Evolutionary conservation across 768 basidiomycete genomes (phyloP).

Genomic region (Paxillus involutus): DNA sequence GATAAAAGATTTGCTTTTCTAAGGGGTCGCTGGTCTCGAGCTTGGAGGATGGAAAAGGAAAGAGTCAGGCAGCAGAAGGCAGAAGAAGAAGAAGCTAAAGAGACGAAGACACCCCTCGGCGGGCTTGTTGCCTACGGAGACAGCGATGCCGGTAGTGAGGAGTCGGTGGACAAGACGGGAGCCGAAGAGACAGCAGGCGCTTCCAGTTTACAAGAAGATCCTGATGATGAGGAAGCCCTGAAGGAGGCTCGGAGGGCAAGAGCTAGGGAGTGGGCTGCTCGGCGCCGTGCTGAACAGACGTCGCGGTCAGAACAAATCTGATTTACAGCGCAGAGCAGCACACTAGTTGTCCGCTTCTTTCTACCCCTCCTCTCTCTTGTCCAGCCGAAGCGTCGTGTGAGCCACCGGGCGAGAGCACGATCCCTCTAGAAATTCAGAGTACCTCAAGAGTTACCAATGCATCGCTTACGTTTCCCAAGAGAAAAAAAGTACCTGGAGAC

Average conservation of each 20-base stretch:
- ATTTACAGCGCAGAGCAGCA: neutral
- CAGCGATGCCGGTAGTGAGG: slow-evolving; percentile 44
- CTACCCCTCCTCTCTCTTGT: neutral
- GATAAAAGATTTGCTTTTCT: slow-evolving; percentile 83
- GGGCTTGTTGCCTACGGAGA: slow-evolving; percentile 61
- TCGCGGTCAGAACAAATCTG: slow-evolving; percentile 7
- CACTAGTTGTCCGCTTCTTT: neutral
- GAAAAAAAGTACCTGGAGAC: no score
- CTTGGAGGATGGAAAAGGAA: slow-evolving; percentile 61
- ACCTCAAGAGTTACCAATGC: no score
- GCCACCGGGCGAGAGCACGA: neutral
- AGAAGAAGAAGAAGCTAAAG: slow-evolving; percentile 26
- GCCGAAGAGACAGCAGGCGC: neutral
- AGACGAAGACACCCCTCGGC: slow-evolving; percentile 38
- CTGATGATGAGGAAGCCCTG: slow-evolving; percentile 23
- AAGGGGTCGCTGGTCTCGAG: slow-evolving; percentile 67
- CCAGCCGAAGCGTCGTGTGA: neutral
- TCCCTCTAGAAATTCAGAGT: neutral
- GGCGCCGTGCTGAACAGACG: slow-evolving; percentile 36
- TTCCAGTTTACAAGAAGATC: neutral
- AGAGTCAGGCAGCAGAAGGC: slow-evolving; percentile 34
- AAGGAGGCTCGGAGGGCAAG: slow-evolving; percentile 53
- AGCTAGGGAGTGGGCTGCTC: slow-evolving; percentile 59
- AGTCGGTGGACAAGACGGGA: slow-evolving; percentile 27
- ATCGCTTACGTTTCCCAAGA: no score